Conservation (phyloP, 2,329 filamentous ascomycete genomes). For the Fusarium drepaniforme region DNA sequence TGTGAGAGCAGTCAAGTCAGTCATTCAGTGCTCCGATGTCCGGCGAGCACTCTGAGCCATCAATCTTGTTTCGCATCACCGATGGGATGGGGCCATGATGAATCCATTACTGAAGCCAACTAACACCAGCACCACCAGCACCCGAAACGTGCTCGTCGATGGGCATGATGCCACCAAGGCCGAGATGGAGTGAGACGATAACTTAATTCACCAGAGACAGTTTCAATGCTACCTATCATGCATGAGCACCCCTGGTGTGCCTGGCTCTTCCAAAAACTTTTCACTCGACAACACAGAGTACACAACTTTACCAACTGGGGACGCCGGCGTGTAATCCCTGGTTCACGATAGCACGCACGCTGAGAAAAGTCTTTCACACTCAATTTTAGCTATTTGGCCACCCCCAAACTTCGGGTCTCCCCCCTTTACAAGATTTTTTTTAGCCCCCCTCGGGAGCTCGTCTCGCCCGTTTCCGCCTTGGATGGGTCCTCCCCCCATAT, state of each 20-base stretch:
- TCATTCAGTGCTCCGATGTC: conserved; percentile 27
- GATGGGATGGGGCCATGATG: conserved; percentile 22
- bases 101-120: background rate
- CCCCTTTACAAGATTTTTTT: conserved; percentile 24
- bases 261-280: background rate
- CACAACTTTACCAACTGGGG: conserved; percentile 12
- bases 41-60: conserved; percentile 13
- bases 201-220: conserved; percentile 4
- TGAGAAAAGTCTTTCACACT: background rate
- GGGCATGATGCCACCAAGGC: conserved; percentile 21
- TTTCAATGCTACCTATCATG: conserved; percentile 6
- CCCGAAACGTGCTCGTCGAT: conserved; percentile 27
- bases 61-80: conserved; percentile 16
- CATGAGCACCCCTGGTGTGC: conserved; percentile 6
- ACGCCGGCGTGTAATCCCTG: conserved; percentile 1
- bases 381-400: conserved; percentile 21
- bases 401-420: conserved; percentile 8
- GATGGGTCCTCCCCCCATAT: background rate
- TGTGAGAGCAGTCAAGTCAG: conserved; percentile 20
- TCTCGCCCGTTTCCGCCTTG: background rate
- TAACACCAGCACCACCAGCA: background rate
- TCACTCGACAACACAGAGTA: background rate
- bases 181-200: conserved; percentile 2
- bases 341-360: background rate
- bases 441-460: conserved; percentile 17